These are phyloP conservation scores for Erodium trifolium DNA, from an alignment of 441 rosid species.

Conservation along the genomic window DNA sequence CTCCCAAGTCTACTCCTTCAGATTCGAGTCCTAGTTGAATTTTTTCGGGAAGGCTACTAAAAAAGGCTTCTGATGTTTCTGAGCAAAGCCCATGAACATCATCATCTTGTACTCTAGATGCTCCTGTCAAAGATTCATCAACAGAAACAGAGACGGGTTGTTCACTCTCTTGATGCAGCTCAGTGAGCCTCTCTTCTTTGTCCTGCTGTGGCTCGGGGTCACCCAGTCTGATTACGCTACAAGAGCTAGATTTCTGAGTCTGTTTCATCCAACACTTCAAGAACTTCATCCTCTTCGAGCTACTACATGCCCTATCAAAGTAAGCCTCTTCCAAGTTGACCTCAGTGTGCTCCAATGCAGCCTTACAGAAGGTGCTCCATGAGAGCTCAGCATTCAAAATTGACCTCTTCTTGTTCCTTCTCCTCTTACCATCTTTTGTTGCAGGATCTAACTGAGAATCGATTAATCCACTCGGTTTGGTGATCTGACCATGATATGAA, in stretches of 20 bases:
- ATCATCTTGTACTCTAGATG: constrained; percentile 48
- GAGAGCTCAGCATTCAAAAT: constrained; percentile 37
- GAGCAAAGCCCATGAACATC: constrained; percentile 30
- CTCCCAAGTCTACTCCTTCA: constrained; percentile 62
- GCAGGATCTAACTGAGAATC: neutral
- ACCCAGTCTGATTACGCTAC: constrained; percentile 23
- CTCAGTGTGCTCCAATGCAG: constrained; percentile 37
- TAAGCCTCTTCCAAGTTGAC: constrained; percentile 53
- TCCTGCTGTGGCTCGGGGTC: constrained; percentile 26
- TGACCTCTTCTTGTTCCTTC: constrained; percentile 30
- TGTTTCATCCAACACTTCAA: constrained; percentile 92
- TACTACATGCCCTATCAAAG: constrained; percentile 38
- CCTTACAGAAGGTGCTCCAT: constrained; percentile 52
- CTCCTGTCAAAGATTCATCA: constrained; percentile 49
- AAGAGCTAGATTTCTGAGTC: constrained; percentile 35
- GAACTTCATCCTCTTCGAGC: constrained; percentile 68
- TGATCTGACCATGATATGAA: constrained; percentile 15
- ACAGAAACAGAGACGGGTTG: constrained; percentile 37
- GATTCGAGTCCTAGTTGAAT: constrained; percentile 67
- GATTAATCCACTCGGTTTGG: constrained; percentile 16
- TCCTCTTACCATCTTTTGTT: constrained; percentile 27
- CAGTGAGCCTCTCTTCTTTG: constrained; percentile 33
- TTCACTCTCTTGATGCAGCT: constrained; percentile 37
- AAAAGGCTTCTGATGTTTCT: constrained; percentile 51
- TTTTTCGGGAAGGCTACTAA: constrained; percentile 46